Evolutionary conservation across 306 rosid species (phyloP).

Genomic region (Acacia crassicarpa): DNA sequence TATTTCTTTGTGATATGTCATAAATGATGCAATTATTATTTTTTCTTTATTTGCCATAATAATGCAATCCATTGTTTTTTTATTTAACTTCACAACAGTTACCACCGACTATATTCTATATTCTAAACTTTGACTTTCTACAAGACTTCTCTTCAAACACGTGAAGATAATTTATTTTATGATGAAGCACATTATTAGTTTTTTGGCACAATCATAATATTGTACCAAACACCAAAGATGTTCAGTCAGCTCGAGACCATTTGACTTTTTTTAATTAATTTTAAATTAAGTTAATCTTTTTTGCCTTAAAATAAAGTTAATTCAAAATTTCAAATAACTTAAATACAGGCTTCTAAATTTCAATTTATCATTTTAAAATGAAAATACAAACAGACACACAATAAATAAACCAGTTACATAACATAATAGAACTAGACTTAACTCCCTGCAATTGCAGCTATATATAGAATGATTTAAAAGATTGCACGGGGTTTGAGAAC

Average conservation of each 20-base stretch:
- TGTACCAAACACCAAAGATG: not conserved
- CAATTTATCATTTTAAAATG: not conserved
- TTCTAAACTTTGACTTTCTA: not conserved
- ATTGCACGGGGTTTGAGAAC: not conserved
- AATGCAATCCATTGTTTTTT: not conserved
- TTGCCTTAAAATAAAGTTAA: not conserved
- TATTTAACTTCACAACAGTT: not conserved
- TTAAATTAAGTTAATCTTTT: not conserved
- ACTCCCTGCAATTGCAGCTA: not conserved
- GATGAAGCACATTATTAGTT: not conserved
- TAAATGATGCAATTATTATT: not conserved
- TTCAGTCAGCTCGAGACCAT: not conserved
- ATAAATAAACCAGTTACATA: not conserved
- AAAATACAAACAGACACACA: not conserved
- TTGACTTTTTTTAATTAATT: not conserved
- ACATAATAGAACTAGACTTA: not conserved
- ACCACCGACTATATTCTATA: not conserved
- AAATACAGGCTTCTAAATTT: not conserved
- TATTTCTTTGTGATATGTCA: not conserved
- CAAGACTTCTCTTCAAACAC: not conserved
- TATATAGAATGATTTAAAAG: not conserved
- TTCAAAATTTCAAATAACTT: not conserved
- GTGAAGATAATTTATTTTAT: not conserved
- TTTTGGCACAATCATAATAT: not conserved
- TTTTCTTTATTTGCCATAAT: not conserved